These are phyloP conservation scores for Rhynchosporium secalis DNA, from an alignment of 2,329 filamentous ascomycete species.

Conservation along the genomic window DNA sequence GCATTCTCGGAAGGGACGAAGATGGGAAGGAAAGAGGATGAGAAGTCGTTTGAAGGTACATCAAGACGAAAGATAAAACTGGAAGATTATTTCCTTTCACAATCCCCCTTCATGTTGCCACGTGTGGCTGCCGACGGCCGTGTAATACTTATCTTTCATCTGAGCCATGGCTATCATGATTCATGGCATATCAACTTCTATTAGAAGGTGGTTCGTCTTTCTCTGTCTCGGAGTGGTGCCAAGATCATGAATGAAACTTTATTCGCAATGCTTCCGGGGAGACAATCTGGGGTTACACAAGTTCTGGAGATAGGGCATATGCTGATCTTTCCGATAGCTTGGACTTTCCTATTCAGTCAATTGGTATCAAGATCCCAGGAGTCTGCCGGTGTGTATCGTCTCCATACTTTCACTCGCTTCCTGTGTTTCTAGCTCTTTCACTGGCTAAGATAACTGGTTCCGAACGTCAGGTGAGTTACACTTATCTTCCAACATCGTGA, in stretches of 20 bases:
- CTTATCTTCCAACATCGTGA: constrained; percentile 16
- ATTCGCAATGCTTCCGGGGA: background rate
- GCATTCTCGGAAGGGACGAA: background rate
- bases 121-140: constrained; percentile 10
- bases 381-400: constrained; percentile 3
- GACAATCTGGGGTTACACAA: constrained; percentile 10
- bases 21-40: constrained; percentile 1
- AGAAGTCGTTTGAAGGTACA: constrained; percentile 1
- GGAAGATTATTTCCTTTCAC: constrained; percentile 12
- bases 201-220: constrained; percentile 6
- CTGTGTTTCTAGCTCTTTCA: background rate
- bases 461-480: constrained; percentile 11
- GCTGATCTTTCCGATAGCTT: constrained; percentile 23
- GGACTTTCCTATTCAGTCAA: constrained; percentile 25
- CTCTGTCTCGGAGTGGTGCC: constrained; percentile 8
- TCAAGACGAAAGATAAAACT: constrained; percentile 31
- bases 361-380: constrained; percentile 17
- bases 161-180: constrained; percentile 3
- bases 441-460: constrained; percentile 11
- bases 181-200: constrained; percentile 11
- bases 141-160: constrained; percentile 11
- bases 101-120: constrained; percentile 20
- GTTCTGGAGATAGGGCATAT: constrained; percentile 14
- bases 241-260: background rate
- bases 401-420: background rate